phyloP scores from a whole-genome alignment of 345 rosid species.

The Hypericum perforatum region DNA sequence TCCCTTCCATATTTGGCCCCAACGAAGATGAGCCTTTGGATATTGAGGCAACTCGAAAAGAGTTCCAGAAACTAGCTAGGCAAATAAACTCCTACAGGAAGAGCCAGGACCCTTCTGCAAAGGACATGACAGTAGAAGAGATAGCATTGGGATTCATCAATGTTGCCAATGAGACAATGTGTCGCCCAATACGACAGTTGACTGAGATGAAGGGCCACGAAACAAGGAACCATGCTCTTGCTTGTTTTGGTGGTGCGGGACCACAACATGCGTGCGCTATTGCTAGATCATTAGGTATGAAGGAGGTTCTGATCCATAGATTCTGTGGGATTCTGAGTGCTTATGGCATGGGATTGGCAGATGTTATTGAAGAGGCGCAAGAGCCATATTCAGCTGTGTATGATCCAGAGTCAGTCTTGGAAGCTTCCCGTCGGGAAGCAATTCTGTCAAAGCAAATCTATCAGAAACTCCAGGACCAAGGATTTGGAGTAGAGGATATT shows the following conservation, averaged over 20 bases:
- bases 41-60: constrained; percentile 57
- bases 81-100: constrained; percentile 69
- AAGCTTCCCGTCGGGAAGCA: constrained; percentile 58
- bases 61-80: constrained; percentile 61
- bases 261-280: constrained; percentile 98
- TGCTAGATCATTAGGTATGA: constrained; percentile 90
- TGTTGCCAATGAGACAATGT: constrained; percentile 98
- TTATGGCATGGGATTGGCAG: constrained; percentile 97
- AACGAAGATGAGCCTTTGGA: constrained; percentile 77
- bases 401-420: constrained; percentile 49
- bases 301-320: constrained; percentile 73
- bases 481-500: constrained; percentile 58
- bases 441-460: constrained; percentile 43
- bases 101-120: constrained; percentile 63
- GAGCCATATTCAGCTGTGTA: constrained; percentile 88
- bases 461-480: constrained; percentile 66
- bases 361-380: constrained; percentile 92
- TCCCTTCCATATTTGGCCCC: constrained; percentile 91
- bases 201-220: constrained; percentile 99
- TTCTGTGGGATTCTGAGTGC: constrained; percentile 93
- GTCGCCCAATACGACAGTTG: constrained; percentile 86
- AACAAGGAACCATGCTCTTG: constrained; percentile 87
- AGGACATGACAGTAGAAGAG: constrained; percentile 80
- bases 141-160: constrained; percentile 82
- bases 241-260: constrained; percentile 98